Conservation (phyloP, 2,329 filamentous ascomycete genomes). For the Diaporthe citrichinensis region DNA sequence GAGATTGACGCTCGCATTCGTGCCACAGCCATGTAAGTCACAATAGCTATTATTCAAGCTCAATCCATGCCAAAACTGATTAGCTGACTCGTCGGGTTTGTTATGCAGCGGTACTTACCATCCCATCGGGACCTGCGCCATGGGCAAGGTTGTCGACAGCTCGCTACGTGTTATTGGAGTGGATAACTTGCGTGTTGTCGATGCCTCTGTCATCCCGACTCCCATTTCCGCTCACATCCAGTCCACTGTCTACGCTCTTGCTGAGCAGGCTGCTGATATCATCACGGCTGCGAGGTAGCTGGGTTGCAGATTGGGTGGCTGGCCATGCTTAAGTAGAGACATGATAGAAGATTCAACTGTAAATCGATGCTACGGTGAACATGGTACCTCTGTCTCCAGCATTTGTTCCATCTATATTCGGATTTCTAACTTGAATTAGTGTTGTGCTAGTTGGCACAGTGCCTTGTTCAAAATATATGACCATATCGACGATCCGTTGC, state of each 20-base stretch:
- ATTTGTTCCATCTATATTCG: too few relatives aligned
- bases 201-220: slow-evolving; percentile 53
- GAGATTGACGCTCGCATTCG: slow-evolving; percentile 19
- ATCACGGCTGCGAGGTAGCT: slow-evolving; percentile 36
- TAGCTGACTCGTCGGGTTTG: background rate
- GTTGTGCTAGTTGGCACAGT: too few relatives aligned
- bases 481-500: too few relatives aligned
- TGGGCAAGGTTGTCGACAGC: slow-evolving; percentile 47
- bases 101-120: slow-evolving; percentile 10
- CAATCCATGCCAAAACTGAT: too few relatives aligned
- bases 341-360: background rate
- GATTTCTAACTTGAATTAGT: too few relatives aligned
- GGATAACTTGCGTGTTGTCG: slow-evolving; percentile 49
- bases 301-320: background rate
- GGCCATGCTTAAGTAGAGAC: too few relatives aligned
- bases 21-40: slow-evolving; percentile 11
- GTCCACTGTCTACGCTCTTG: slow-evolving; percentile 52
- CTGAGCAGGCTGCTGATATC: slow-evolving; percentile 53
- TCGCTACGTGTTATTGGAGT: slow-evolving; percentile 43
- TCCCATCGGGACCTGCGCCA: slow-evolving; percentile 36
- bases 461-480: too few relatives aligned
- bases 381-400: background rate
- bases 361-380: background rate
- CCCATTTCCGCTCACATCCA: slow-evolving; percentile 50
- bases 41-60: background rate